A percentile compares a stretch with the other conserved stretches of the same genome.
Evolutionary conservation across 176 grass and related monocot species (phyloP).

Genomic region (Oryza rufipogon): DNA sequence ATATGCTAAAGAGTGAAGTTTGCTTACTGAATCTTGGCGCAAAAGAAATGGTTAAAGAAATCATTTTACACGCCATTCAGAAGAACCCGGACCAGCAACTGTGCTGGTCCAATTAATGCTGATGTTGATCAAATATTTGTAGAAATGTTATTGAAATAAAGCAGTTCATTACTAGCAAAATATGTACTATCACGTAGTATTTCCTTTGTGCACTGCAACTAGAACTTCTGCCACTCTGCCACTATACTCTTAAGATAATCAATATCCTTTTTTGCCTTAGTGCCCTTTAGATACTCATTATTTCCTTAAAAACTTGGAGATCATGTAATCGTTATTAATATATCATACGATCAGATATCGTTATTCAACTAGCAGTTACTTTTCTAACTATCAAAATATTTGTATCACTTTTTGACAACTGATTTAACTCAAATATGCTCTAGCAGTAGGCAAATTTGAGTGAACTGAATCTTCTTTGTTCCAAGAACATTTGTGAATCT

Average conservation of each 20-base stretch:
- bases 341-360: background rate
- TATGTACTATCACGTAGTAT: background rate
- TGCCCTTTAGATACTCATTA: background rate
- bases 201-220: background rate
- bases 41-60: constrained; percentile 42
- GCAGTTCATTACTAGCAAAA: constrained; percentile 7
- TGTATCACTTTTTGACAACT: background rate
- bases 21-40: constrained; percentile 37
- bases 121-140: constrained; percentile 40
- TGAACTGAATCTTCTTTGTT: background rate
- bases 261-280: background rate
- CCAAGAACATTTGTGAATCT: background rate
- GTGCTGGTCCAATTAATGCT: constrained; percentile 38
- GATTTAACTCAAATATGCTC: background rate
- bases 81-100: constrained; percentile 28
- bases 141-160: constrained; percentile 43
- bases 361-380: background rate
- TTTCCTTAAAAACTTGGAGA: background rate
- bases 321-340: background rate
- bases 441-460: background rate
- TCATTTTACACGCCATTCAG: constrained; percentile 41
- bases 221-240: background rate
- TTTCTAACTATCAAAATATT: background rate
- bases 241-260: background rate
- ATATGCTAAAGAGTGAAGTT: constrained; percentile 32